Evolutionary conservation across 2,329 filamentous ascomycete genomes (phyloP).

Genomic region (Davidsoniella eucalypti): DNA sequence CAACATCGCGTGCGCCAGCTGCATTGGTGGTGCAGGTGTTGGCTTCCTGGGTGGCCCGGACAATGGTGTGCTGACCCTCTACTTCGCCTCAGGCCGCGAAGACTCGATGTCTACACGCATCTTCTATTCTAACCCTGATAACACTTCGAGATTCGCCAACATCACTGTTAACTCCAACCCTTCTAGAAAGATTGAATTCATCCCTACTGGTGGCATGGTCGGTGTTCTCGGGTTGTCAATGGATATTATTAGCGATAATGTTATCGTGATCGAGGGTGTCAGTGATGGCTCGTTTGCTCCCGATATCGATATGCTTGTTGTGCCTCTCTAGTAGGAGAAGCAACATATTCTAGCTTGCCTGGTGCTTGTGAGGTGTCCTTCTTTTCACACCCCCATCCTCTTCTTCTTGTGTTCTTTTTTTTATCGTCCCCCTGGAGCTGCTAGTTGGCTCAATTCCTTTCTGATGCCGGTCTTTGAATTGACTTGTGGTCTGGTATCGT

Average conservation of each 20-base stretch:
- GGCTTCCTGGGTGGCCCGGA: conserved; percentile 38
- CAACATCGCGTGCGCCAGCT: conserved; percentile 30
- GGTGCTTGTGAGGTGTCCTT: no score
- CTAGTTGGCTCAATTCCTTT: no score
- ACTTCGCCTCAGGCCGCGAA: conserved; percentile 26
- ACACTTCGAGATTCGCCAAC: conserved; percentile 31
- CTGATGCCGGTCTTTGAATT: background rate
- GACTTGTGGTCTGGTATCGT: background rate
- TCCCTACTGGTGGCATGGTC: conserved; percentile 29
- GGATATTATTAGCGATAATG: conserved; percentile 23
- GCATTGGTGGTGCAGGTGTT: conserved; percentile 31
- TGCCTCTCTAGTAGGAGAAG: conserved; percentile 22
- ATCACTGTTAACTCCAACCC: conserved; percentile 39
- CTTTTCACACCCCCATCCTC: no score
- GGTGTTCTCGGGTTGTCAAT: conserved; percentile 29
- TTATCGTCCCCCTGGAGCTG: no score
- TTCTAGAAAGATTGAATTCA: conserved; percentile 34
- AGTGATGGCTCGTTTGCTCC: conserved; percentile 27
- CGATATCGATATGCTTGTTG: conserved; percentile 37
- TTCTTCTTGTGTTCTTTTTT: no score
- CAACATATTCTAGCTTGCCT: no score
- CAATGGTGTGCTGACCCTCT: conserved; percentile 27
- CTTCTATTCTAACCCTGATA: conserved; percentile 40
- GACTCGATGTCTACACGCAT: conserved; percentile 36
- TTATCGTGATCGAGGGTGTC: conserved; percentile 30